phyloP scores from a whole-genome alignment of 768 basidiomycete genomes.

The Tylopilus intermedius region DNA sequence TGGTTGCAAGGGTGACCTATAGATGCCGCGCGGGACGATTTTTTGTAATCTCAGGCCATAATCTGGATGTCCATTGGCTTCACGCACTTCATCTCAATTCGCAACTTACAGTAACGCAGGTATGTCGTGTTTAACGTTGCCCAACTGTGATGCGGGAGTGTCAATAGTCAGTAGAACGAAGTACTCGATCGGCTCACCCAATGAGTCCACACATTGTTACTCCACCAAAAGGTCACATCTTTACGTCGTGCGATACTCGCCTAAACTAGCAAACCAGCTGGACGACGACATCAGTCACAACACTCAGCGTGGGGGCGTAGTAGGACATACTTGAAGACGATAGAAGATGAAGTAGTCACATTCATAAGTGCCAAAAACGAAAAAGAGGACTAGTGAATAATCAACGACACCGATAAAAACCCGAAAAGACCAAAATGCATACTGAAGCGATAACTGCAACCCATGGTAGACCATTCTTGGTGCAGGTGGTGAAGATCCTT shows the following conservation, averaged over 20 bases:
- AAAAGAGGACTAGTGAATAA: constrained; percentile 32
- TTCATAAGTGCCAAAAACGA: constrained; percentile 61
- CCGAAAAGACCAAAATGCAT: background rate
- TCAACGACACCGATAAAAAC: constrained; percentile 8
- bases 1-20: constrained; percentile 58
- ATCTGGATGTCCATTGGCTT: background rate
- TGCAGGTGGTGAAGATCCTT: constrained; percentile 42
- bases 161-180: constrained; percentile 41
- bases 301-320: background rate
- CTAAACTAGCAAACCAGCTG: constrained; percentile 68
- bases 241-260: constrained; percentile 20
- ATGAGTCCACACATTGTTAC: constrained; percentile 64
- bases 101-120: constrained; percentile 58
- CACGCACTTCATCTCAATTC: constrained; percentile 30
- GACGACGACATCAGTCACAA: constrained; percentile 18
- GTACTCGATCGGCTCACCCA: constrained; percentile 6
- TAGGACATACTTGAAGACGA: constrained; percentile 25
- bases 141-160: constrained; percentile 50
- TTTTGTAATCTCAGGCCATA: constrained; percentile 32
- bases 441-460: constrained; percentile 30
- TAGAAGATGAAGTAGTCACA: constrained; percentile 48
- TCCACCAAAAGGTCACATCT: background rate
- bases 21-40: constrained; percentile 57
- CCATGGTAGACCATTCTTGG: constrained; percentile 48
- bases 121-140: constrained; percentile 66